phyloP scores from a whole-genome alignment of 805 yeast species.

The Wickerhamiella azyma region DNA sequence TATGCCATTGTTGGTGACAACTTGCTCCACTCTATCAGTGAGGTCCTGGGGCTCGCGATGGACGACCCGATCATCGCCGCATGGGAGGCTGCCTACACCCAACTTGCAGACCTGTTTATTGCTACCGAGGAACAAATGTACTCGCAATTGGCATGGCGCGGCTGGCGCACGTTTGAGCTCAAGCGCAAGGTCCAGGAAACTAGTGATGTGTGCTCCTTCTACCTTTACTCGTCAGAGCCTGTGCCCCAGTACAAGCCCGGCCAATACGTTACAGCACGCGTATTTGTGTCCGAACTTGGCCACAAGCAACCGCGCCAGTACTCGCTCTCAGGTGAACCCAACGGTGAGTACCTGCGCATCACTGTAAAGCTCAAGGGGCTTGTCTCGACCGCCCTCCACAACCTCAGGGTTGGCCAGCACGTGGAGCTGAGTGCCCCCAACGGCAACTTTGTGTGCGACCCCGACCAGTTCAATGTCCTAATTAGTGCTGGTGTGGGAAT shows the following conservation, averaged over 20 bases:
- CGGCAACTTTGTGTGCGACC: constrained; percentile 34
- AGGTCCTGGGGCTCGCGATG: constrained; percentile 41
- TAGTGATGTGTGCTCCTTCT: constrained; percentile 36
- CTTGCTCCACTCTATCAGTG: constrained; percentile 40
- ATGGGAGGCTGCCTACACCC: constrained; percentile 53
- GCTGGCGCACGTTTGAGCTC: constrained; percentile 40
- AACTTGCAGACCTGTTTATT: constrained; percentile 48
- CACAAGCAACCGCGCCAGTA: constrained; percentile 42
- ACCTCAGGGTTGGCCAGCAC: constrained; percentile 35
- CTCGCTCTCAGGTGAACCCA: constrained; percentile 35
- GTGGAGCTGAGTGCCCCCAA: constrained; percentile 44
- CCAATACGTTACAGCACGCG: constrained; percentile 31
- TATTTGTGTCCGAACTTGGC: constrained; percentile 24
- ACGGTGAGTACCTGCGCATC: constrained; percentile 36
- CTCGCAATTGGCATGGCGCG: constrained; percentile 41
- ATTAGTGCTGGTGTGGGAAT: constrained; percentile 56
- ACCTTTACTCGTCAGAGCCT: constrained; percentile 33
- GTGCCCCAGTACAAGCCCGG: constrained; percentile 27
- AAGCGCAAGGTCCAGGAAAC: constrained; percentile 32
- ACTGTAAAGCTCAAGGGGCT: constrained; percentile 45
- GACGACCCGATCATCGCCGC: constrained; percentile 30
- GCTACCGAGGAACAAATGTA: constrained; percentile 39
- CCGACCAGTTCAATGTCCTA: constrained; percentile 28
- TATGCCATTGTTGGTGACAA: constrained; percentile 51
- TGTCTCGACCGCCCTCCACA: constrained; percentile 39